Percentiles rank a stretch among this genome's conserved stretches.
Evolutionary conservation across 441 rosid genomes (phyloP).

Genomic region (Melastoma candidum): DNA sequence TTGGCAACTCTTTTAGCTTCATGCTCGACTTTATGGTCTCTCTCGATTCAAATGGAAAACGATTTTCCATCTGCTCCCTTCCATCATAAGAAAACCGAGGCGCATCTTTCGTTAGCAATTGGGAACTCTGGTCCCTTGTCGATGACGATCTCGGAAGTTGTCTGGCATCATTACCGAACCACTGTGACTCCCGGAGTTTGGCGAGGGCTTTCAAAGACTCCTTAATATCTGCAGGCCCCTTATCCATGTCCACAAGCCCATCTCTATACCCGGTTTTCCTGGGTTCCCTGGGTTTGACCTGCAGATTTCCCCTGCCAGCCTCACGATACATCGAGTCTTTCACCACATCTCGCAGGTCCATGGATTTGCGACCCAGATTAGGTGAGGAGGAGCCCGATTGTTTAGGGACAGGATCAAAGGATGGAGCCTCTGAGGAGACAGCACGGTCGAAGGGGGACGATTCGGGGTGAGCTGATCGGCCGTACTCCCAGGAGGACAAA

Average conservation of each 20-base stretch:
- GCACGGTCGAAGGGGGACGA: constrained; percentile 43
- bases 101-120: constrained; percentile 33
- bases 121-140: constrained; percentile 28
- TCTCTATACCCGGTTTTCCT: constrained; percentile 14
- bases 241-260: constrained; percentile 32
- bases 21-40: constrained; percentile 41
- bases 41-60: constrained; percentile 52
- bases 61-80: constrained; percentile 27
- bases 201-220: constrained; percentile 63
- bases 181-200: constrained; percentile 57
- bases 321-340: constrained; percentile 89
- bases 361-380: constrained; percentile 39
- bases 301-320: constrained; percentile 36
- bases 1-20: constrained; percentile 65
- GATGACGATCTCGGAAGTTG: constrained; percentile 30
- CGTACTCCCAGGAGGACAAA: constrained; percentile 47
- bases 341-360: constrained; percentile 74
- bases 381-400: constrained; percentile 38
- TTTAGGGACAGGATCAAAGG: constrained; percentile 39
- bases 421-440: constrained; percentile 48
- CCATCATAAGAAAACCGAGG: constrained; percentile 62
- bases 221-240: constrained; percentile 40
- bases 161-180: constrained; percentile 33
- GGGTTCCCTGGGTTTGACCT: constrained; percentile 26
- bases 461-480: constrained; percentile 47